A percentile compares a stretch with the other conserved stretches of the same genome.
These are phyloP conservation scores for Phanerodontia chrysosporium DNA, from an alignment of 768 basidiomycete genomes.

Conservation along the genomic window DNA sequence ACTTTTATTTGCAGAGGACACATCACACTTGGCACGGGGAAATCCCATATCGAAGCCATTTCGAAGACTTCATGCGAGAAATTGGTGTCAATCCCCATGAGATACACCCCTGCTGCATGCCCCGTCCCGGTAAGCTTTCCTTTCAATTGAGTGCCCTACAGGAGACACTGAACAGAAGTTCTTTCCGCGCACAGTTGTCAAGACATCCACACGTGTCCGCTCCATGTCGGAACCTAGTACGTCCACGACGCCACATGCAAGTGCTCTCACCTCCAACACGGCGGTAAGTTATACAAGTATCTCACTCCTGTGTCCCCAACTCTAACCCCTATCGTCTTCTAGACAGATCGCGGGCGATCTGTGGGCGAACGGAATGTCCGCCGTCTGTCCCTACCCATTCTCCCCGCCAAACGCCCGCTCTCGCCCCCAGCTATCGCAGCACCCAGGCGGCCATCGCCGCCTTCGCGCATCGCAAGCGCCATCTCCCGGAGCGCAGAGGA, in stretches of 20 bases:
- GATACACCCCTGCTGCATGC: constrained; percentile 13
- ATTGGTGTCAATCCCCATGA: constrained; percentile 10
- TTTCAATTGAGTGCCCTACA: neutral
- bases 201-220: neutral
- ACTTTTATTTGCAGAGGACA: constrained; percentile 1
- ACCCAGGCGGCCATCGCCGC: neutral
- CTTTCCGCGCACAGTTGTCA: neutral
- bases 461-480: neutral
- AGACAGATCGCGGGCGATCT: constrained; percentile 8
- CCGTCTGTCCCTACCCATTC: neutral
- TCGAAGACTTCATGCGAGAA: constrained; percentile 16
- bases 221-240: constrained; percentile 5
- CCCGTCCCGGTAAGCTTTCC: constrained; percentile 8
- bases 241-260: neutral
- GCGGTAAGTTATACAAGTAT: neutral
- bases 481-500: neutral
- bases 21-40: constrained; percentile 15
- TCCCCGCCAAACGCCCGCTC: neutral
- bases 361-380: neutral
- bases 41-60: constrained; percentile 4
- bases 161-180: neutral
- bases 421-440: neutral
- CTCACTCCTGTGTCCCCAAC: neutral
- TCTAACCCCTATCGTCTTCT: neutral
- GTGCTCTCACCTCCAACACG: neutral